Conservation (phyloP, 2,329 filamentous ascomycete genomes). For the Talaromyces sp. region DNA sequence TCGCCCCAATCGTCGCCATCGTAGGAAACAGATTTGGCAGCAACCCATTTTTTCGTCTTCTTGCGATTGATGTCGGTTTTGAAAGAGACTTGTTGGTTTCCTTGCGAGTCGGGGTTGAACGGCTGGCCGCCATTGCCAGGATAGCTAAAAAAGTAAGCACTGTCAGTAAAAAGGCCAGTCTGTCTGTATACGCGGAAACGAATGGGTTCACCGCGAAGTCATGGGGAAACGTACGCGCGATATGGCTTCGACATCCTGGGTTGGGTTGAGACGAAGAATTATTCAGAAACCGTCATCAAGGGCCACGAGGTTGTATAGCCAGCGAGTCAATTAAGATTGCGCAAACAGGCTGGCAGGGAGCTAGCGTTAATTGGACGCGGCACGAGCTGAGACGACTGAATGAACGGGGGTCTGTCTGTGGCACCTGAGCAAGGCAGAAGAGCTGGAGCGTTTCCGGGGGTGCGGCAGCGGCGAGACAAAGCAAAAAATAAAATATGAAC, state of each 20-base stretch:
- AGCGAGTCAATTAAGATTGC: not conserved
- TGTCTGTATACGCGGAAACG: not conserved
- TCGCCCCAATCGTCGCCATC: constrained; percentile 93
- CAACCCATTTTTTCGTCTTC: constrained; percentile 93
- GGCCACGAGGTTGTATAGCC: not conserved
- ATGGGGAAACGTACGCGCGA: constrained; percentile 9
- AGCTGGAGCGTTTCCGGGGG: not conserved
- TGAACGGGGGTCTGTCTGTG: not conserved
- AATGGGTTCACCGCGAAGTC: not conserved
- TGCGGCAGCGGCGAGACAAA: not conserved
- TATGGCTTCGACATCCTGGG: constrained; percentile 11
- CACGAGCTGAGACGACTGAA: not conserved
- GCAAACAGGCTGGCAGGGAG: not conserved
- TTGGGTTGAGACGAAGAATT: not conserved
- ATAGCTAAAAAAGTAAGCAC: constrained; percentile 5
- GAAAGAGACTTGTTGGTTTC: constrained; percentile 55
- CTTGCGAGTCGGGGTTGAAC: constrained; percentile 22
- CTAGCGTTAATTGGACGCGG: not conserved
- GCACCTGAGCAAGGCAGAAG: not conserved
- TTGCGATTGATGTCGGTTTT: constrained; percentile 81
- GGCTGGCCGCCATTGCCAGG: constrained; percentile 18
- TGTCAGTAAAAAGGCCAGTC: not conserved
- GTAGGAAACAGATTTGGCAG: constrained; percentile 80
- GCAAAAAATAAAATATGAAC: not conserved
- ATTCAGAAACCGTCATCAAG: not conserved